Evolutionary conservation across 2,329 filamentous ascomycete genomes (phyloP).

Genomic region (Dendryphion nanum): DNA sequence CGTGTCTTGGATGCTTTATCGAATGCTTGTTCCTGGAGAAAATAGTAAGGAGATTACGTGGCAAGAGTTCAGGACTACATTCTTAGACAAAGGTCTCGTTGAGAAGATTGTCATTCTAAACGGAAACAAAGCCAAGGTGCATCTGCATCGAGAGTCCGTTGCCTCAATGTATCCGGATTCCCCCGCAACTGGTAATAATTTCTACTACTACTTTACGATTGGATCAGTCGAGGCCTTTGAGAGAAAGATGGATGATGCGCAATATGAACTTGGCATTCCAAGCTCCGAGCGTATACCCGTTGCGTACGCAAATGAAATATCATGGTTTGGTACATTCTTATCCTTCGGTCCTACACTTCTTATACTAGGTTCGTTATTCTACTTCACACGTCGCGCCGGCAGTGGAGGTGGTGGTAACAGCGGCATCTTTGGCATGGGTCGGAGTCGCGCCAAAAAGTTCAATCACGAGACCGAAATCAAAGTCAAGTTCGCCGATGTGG

Average conservation of each 20-base stretch:
- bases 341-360: conserved; percentile 85
- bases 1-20: conserved; percentile 59
- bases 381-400: conserved; percentile 72
- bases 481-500: conserved; percentile 95
- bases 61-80: conserved; percentile 93
- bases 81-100: conserved; percentile 92
- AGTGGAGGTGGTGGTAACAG: conserved; percentile 61
- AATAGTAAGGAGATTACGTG: conserved; percentile 83
- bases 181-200: conserved; percentile 64
- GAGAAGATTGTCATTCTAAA: conserved; percentile 86
- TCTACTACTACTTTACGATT: conserved; percentile 92
- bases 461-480: conserved; percentile 96
- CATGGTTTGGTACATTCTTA: conserved; percentile 69
- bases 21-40: conserved; percentile 65
- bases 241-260: conserved; percentile 80
- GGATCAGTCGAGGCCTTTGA: conserved; percentile 94
- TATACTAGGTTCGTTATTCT: conserved; percentile 80
- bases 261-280: conserved; percentile 83
- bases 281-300: conserved; percentile 88
- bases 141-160: conserved; percentile 73
- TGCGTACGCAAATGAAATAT: conserved; percentile 76
- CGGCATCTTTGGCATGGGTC: conserved; percentile 93
- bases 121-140: conserved; percentile 73
- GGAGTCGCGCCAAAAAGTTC: conserved; percentile 94
- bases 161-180: conserved; percentile 74